Evolutionary conservation across 176 grass and related monocot species (phyloP).

Genomic region (Chrysopogon serrulatus): DNA sequence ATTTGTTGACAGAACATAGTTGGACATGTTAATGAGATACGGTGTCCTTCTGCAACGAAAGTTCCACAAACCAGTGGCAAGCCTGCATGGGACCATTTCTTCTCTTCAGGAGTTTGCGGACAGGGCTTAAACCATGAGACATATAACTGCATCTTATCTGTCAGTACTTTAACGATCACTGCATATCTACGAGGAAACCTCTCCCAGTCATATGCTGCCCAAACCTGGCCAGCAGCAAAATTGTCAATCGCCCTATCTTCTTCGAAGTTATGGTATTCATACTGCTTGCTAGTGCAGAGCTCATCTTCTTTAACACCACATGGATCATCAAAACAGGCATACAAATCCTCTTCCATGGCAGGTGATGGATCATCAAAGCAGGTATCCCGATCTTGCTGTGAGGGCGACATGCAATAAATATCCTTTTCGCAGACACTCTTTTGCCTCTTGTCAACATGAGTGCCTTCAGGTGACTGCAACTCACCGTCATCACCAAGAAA

Average conservation of each 20-base stretch:
- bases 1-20: slow-evolving; percentile 50
- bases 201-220: slow-evolving; percentile 63
- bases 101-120: slow-evolving; percentile 46
- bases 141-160: slow-evolving; percentile 44
- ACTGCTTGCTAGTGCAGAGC: slow-evolving; percentile 5
- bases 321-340: slow-evolving; percentile 9
- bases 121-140: slow-evolving; percentile 69
- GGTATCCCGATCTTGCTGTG: slow-evolving; percentile 7
- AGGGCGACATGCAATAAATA: neutral
- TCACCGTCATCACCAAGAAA: slow-evolving; percentile 4
- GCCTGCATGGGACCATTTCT: slow-evolving; percentile 43
- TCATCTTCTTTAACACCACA: neutral
- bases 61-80: slow-evolving; percentile 68
- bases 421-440: slow-evolving; percentile 32
- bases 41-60: slow-evolving; percentile 31
- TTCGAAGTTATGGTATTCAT: slow-evolving; percentile 51
- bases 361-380: slow-evolving; percentile 8
- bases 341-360: slow-evolving; percentile 18
- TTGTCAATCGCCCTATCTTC: slow-evolving; percentile 11
- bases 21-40: slow-evolving; percentile 25
- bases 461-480: neutral
- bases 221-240: slow-evolving; percentile 55
- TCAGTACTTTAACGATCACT: slow-evolving; percentile 36
- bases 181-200: slow-evolving; percentile 62
- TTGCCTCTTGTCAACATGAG: slow-evolving; percentile 28